These are phyloP conservation scores for Podila minutissima DNA, from an alignment of 192 early-diverging fungal genomes.

Conservation along the genomic window DNA sequence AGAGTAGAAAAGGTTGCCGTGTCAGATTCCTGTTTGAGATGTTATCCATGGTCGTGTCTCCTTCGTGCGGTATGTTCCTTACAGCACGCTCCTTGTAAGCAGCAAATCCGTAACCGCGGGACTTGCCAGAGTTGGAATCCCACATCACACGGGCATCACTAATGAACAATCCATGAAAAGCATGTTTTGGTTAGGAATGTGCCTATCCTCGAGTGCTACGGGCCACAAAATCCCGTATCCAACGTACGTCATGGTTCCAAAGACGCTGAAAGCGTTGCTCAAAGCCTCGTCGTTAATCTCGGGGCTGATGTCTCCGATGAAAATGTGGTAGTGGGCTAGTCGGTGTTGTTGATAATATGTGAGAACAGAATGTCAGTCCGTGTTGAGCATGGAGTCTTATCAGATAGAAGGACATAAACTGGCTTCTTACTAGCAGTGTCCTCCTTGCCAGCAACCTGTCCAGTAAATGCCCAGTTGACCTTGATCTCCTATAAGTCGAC, in stretches of 20 bases:
- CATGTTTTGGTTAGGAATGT: background rate
- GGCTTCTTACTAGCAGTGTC: constrained; percentile 68
- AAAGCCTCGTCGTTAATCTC: constrained; percentile 89
- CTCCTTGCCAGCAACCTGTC: constrained; percentile 63
- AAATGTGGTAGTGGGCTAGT: constrained; percentile 85
- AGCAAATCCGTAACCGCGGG: constrained; percentile 93
- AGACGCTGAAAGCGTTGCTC: constrained; percentile 77
- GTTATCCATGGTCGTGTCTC: too few relatives aligned
- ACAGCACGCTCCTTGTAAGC: constrained; percentile 83
- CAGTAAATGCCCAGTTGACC: constrained; percentile 74
- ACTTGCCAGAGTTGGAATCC: constrained; percentile 88
- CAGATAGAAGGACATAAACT: background rate
- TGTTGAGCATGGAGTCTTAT: too few relatives aligned
- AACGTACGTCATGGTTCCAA: constrained; percentile 81
- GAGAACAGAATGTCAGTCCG: too few relatives aligned
- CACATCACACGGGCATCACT: constrained; percentile 96
- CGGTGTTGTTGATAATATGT: background rate
- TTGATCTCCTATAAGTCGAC: constrained; percentile 63
- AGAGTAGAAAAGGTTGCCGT: background rate
- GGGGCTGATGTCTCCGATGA: constrained; percentile 93
- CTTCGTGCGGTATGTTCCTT: constrained; percentile 11
- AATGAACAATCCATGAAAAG: background rate
- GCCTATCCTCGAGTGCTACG: background rate
- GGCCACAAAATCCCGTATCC: background rate
- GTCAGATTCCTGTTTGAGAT: too few relatives aligned